Conservation (phyloP, 2,329 filamentous ascomycete genomes). For the Aspergillus amoenus region DNA sequence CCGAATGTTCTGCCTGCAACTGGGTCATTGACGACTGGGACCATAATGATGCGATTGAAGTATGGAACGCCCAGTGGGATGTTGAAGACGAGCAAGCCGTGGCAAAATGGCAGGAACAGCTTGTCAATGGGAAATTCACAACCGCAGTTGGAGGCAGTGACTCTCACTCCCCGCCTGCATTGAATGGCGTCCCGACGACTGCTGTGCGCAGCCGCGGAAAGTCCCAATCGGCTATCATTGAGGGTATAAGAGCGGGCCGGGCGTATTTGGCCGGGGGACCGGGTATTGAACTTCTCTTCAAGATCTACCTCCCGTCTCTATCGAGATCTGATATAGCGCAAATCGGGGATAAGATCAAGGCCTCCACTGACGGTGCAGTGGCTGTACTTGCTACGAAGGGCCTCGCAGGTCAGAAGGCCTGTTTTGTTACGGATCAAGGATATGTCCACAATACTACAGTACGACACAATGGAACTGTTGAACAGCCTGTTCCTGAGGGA, state of each 20-base stretch:
- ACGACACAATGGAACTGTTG: neutral
- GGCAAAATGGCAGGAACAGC: neutral
- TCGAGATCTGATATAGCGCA: neutral
- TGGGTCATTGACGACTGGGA: neutral
- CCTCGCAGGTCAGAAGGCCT: neutral
- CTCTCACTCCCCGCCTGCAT: neutral
- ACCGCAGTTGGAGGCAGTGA: neutral
- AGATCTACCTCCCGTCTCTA: neutral
- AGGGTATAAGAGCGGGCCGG: neutral
- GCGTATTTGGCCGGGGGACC: neutral
- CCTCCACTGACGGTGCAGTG: neutral
- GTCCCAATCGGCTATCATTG: neutral
- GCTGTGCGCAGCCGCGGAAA: neutral
- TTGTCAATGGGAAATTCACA: neutral
- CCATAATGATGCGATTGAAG: neutral
- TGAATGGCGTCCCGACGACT: neutral
- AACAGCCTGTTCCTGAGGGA: neutral
- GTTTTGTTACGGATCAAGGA: neutral
- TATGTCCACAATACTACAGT: neutral
- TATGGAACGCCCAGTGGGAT: neutral
- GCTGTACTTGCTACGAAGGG: neutral
- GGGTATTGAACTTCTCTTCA: neutral
- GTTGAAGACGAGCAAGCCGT: neutral
- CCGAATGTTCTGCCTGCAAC: neutral
- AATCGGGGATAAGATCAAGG: neutral